Conservation (phyloP, 805 yeast species). For the Yarrowia hollandica region DNA sequence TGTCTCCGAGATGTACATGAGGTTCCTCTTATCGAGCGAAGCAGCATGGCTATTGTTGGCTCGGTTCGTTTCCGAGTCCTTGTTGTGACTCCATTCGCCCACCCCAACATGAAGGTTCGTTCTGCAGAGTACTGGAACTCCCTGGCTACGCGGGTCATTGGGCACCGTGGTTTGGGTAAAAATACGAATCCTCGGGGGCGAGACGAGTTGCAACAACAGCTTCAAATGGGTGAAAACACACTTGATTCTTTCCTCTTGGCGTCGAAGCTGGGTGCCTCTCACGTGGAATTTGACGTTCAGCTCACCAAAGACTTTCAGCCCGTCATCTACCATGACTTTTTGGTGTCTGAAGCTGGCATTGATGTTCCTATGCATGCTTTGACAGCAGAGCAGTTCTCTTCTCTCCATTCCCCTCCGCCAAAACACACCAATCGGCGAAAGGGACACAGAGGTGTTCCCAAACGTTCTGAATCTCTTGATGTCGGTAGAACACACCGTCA, state of each 20-base stretch:
- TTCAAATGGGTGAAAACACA: conserved; percentile 94
- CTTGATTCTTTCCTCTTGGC: conserved; percentile 95
- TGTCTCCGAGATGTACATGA: conserved; percentile 37
- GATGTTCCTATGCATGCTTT: conserved; percentile 95
- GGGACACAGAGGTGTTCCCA: conserved; percentile 16
- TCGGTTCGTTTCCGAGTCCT: conserved; percentile 71
- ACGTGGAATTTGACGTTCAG: conserved; percentile 96
- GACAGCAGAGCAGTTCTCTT: conserved; percentile 77
- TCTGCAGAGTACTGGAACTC: conserved; percentile 91
- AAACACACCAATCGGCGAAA: background rate
- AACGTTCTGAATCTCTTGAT: conserved; percentile 23
- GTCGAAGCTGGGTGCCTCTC: conserved; percentile 92
- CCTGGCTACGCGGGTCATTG: conserved; percentile 84
- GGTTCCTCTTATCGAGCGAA: conserved; percentile 75
- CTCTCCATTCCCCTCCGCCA: conserved; percentile 19
- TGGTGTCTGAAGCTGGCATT: conserved; percentile 92
- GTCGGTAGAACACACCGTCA: conserved; percentile 37
- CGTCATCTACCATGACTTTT: conserved; percentile 90
- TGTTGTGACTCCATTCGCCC: conserved; percentile 69
- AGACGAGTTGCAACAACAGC: conserved; percentile 32
- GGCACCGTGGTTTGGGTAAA: conserved; percentile 94
- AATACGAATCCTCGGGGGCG: conserved; percentile 67
- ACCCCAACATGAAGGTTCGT: conserved; percentile 64
- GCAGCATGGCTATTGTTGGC: conserved; percentile 74
- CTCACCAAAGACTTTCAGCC: conserved; percentile 88